Evolutionary conservation across 805 yeast genomes (phyloP).

Genomic region (Ogataea allantospora): DNA sequence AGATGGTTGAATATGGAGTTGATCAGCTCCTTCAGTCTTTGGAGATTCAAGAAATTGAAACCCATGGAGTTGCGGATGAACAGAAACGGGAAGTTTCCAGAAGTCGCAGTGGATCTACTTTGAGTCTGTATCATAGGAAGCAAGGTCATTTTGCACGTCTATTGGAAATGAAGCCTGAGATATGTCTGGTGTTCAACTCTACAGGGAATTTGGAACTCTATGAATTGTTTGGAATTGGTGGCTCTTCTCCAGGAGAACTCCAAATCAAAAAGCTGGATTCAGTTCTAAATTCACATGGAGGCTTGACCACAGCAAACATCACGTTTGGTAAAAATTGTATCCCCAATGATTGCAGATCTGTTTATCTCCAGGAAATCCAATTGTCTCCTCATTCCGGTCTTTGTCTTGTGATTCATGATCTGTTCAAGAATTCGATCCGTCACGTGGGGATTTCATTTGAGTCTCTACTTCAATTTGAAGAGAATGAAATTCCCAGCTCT

Average conservation of each 20-base stretch:
- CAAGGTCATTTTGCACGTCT: slow-evolving; percentile 27
- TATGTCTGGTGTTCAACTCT: slow-evolving; percentile 44
- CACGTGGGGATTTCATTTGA: slow-evolving; percentile 34
- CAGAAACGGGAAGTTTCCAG: slow-evolving; percentile 9
- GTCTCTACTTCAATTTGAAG: slow-evolving; percentile 29
- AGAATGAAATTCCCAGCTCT: slow-evolving; percentile 3
- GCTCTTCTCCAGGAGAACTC: slow-evolving; percentile 47
- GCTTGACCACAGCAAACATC: slow-evolving; percentile 19
- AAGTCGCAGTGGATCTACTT: slow-evolving; percentile 18
- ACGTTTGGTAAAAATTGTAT: slow-evolving; percentile 29
- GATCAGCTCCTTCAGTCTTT: slow-evolving; percentile 20
- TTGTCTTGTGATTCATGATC: slow-evolving; percentile 47
- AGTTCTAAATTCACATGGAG: slow-evolving; percentile 15
- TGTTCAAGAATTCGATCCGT: slow-evolving; percentile 34
- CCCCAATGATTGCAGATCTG: slow-evolving; percentile 28
- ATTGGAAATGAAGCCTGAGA: slow-evolving; percentile 31
- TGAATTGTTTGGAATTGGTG: slow-evolving; percentile 49
- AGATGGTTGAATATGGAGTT: slow-evolving; percentile 32
- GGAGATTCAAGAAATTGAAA: slow-evolving; percentile 14
- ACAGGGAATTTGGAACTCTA: slow-evolving; percentile 43
- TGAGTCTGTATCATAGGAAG: slow-evolving; percentile 10
- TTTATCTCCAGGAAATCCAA: slow-evolving; percentile 27
- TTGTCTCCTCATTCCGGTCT: slow-evolving; percentile 27
- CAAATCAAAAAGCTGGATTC: slow-evolving; percentile 37
- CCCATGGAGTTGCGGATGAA: not conserved